phyloP scores from a whole-genome alignment of 768 basidiomycete species.

The Trametes meyenii region DNA sequence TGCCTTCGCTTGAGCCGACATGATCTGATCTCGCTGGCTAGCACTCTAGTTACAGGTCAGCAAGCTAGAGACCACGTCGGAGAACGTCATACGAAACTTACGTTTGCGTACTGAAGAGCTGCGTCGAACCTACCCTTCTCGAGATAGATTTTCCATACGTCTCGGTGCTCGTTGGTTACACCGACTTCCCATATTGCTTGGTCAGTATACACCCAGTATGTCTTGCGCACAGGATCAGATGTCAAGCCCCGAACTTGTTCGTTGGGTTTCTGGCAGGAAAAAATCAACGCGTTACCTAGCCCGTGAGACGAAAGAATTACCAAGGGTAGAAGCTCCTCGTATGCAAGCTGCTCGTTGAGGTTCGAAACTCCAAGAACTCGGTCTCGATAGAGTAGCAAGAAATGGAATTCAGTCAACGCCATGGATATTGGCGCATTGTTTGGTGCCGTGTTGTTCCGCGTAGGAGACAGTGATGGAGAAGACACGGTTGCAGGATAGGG shows the following conservation, averaged over 20 bases:
- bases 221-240: conserved; percentile 84
- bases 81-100: conserved; percentile 31
- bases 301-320: conserved; percentile 41
- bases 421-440: conserved; percentile 69
- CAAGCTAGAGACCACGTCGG: not conserved
- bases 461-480: conserved; percentile 37
- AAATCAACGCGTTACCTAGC: not conserved
- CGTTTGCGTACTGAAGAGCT: conserved; percentile 84
- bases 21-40: conserved; percentile 82
- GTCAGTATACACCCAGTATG: conserved; percentile 94
- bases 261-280: conserved; percentile 61
- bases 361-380: conserved; percentile 76
- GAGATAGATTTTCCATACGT: conserved; percentile 93
- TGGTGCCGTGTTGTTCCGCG: conserved; percentile 22
- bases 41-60: conserved; percentile 57
- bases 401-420: conserved; percentile 90
- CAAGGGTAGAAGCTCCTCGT: conserved; percentile 81
- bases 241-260: conserved; percentile 76
- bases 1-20: conserved; percentile 80
- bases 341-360: conserved; percentile 78
- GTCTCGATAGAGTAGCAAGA: conserved; percentile 82
- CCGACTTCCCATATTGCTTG: conserved; percentile 87
- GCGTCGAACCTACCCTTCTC: conserved; percentile 75
- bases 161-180: conserved; percentile 85
- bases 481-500: conserved; percentile 62